phyloP scores from a whole-genome alignment of 371 early-diverging fungal species.

The Umbelopsis sp. region DNA sequence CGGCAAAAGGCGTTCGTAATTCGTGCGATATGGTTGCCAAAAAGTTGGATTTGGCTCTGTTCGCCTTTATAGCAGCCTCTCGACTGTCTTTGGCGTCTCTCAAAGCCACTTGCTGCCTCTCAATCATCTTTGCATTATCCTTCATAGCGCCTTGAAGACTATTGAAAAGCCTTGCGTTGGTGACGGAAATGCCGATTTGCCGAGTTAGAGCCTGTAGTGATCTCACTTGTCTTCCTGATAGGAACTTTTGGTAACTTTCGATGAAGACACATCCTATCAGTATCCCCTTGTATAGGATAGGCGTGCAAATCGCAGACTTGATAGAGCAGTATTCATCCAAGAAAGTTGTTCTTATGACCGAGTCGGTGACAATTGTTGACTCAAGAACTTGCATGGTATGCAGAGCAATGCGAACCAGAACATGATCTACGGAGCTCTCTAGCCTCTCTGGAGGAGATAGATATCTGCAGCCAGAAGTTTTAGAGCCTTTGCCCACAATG shows the following conservation, averaged over 20 bases:
- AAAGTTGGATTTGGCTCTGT: constrained; percentile 32
- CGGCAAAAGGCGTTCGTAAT: constrained; percentile 61
- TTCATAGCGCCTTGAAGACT: constrained; percentile 53
- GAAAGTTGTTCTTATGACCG: constrained; percentile 37
- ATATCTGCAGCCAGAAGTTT: constrained; percentile 26
- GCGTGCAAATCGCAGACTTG: constrained; percentile 60
- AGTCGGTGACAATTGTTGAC: constrained; percentile 40
- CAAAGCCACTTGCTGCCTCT: constrained; percentile 23
- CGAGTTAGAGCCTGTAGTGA: constrained; percentile 58
- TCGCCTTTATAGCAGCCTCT: constrained; percentile 1
- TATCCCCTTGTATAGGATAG: constrained; percentile 57
- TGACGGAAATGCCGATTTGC: constrained; percentile 64
- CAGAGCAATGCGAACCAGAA: constrained; percentile 39
- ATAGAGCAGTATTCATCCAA: constrained; percentile 36
- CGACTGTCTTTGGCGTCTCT: background rate
- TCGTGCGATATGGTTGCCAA: constrained; percentile 71
- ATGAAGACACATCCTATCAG: constrained; percentile 65
- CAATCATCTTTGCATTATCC: constrained; percentile 49
- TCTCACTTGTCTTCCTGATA: constrained; percentile 56
- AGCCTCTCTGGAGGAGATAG: background rate
- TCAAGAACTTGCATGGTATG: constrained; percentile 49
- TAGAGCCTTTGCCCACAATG: constrained; percentile 47
- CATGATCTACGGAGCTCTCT: background rate
- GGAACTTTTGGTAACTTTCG: constrained; percentile 53
- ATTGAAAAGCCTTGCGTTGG: constrained; percentile 60